Conservation (phyloP, 306 rosid species). For the Lathyrus aphaca region DNA sequence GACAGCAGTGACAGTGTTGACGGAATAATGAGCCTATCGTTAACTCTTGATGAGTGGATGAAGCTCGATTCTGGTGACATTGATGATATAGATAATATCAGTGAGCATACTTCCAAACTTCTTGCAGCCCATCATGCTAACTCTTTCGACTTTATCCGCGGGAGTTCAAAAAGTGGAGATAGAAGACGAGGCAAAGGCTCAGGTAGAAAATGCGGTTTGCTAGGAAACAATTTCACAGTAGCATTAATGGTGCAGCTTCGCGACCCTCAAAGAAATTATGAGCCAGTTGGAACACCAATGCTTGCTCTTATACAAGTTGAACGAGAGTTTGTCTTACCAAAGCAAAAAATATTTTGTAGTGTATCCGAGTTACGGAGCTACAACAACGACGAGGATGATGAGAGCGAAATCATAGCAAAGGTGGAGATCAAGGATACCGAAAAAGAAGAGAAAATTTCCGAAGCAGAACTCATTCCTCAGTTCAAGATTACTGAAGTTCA, state of each 20-base stretch:
- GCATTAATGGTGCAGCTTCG: slow-evolving; percentile 96
- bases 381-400: slow-evolving; percentile 51
- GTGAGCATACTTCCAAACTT: slow-evolving; percentile 79
- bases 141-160: slow-evolving; percentile 69
- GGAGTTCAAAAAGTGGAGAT: slow-evolving; percentile 76
- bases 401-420: slow-evolving; percentile 44
- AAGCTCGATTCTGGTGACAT: slow-evolving; percentile 86
- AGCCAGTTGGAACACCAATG: slow-evolving; percentile 91
- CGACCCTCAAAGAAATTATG: slow-evolving; percentile 83
- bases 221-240: slow-evolving; percentile 88
- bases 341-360: slow-evolving; percentile 65
- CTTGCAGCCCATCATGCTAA: slow-evolving; percentile 96
- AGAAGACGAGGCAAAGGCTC: slow-evolving; percentile 69
- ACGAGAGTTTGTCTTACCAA: slow-evolving; percentile 82
- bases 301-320: slow-evolving; percentile 93
- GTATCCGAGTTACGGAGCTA: slow-evolving; percentile 57
- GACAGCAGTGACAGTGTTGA: slow-evolving; percentile 59
- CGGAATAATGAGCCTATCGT: slow-evolving; percentile 82
- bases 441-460: slow-evolving; percentile 49
- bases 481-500: slow-evolving; percentile 86
- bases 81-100: slow-evolving; percentile 70
- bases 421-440: slow-evolving; percentile 46
- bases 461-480: slow-evolving; percentile 68
- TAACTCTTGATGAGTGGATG: slow-evolving; percentile 93
- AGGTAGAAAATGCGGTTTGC: slow-evolving; percentile 67